phyloP scores from a whole-genome alignment of 305 asterid species.

The Stenogyne calaminthoides region DNA sequence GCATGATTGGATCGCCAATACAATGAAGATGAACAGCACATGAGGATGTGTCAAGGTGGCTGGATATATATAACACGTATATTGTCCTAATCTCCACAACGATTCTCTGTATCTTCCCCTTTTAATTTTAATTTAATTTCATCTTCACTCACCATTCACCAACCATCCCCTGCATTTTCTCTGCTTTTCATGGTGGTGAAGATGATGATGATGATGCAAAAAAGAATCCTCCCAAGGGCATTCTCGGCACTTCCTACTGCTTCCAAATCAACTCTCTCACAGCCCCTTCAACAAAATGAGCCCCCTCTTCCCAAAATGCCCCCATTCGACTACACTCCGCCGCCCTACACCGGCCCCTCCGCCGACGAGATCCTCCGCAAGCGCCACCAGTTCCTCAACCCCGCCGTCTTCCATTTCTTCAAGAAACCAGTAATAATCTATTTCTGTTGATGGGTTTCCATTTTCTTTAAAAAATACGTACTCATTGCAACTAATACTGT shows the following conservation, averaged over 20 bases:
- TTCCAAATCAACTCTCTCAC: conserved; percentile 36
- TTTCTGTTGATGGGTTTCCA: too few relatives aligned
- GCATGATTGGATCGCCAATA: neutral
- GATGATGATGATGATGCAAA: conserved; percentile 39
- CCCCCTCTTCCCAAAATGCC: conserved; percentile 60
- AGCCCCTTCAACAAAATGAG: conserved; percentile 32
- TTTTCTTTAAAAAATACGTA: neutral
- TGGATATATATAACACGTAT: neutral
- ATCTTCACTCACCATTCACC: conserved; percentile 25
- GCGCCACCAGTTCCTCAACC: conserved; percentile 70
- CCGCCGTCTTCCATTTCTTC: conserved; percentile 75
- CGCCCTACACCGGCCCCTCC: conserved; percentile 77
- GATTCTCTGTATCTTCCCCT: neutral
- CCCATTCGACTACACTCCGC: conserved; percentile 76
- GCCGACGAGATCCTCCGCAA: conserved; percentile 60
- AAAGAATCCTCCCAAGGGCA: conserved; percentile 29
- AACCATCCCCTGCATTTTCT: conserved; percentile 5
- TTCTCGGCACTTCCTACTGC: conserved; percentile 27
- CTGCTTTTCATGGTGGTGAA: conserved; percentile 25
- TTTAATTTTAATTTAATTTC: too few relatives aligned
- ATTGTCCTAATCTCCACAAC: neutral
- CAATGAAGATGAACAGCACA: neutral
- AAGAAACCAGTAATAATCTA: conserved; percentile 51
- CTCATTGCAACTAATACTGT: too few relatives aligned
- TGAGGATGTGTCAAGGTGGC: neutral